Evolutionary conservation across 495 filamentous ascomycete species (phyloP).

Genomic region (Neurospora hispaniola): DNA sequence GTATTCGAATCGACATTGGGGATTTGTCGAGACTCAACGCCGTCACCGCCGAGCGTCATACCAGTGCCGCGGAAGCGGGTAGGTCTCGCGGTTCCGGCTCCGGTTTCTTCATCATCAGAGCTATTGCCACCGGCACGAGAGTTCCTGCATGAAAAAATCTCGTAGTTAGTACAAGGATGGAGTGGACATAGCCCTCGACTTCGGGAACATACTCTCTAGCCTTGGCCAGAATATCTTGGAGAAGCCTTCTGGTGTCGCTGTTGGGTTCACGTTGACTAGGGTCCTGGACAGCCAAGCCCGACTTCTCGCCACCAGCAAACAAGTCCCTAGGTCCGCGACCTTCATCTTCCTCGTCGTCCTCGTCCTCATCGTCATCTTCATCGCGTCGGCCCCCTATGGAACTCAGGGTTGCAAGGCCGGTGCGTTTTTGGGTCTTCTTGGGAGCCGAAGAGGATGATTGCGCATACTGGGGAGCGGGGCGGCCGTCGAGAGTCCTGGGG

Average conservation of each 20-base stretch:
- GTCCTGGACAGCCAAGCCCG: conserved; percentile 88
- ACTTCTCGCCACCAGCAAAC: conserved; percentile 95
- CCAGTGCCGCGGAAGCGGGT: conserved; percentile 68
- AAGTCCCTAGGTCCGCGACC: conserved; percentile 62
- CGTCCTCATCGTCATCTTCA: conserved; percentile 47
- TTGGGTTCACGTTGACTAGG: conserved; percentile 38
- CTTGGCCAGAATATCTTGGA: conserved; percentile 71
- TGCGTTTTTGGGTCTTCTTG: conserved; percentile 35
- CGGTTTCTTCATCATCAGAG: conserved; percentile 41
- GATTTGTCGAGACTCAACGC: conserved; percentile 62
- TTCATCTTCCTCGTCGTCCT: conserved; percentile 51
- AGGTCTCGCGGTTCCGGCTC: conserved; percentile 38
- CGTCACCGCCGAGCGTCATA: conserved; percentile 83
- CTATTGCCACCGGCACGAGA: conserved; percentile 33
- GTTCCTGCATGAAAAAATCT: conserved; percentile 8
- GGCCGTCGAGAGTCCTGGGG: conserved; percentile 44
- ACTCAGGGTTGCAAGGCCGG: conserved; percentile 45
- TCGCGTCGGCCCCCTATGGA: conserved; percentile 41
- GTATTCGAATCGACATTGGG: conserved; percentile 47
- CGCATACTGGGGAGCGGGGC: conserved; percentile 37
- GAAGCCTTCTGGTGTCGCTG: conserved; percentile 52
- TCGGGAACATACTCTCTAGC: conserved; percentile 54
- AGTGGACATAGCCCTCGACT: background rate
- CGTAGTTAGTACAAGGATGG: background rate
- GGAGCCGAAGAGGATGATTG: conserved; percentile 25